A percentile compares a stretch with the other conserved stretches of the same genome.
Evolutionary conservation across 2,329 filamentous ascomycete genomes (phyloP).

Genomic region (Zymoseptoria passerinii): DNA sequence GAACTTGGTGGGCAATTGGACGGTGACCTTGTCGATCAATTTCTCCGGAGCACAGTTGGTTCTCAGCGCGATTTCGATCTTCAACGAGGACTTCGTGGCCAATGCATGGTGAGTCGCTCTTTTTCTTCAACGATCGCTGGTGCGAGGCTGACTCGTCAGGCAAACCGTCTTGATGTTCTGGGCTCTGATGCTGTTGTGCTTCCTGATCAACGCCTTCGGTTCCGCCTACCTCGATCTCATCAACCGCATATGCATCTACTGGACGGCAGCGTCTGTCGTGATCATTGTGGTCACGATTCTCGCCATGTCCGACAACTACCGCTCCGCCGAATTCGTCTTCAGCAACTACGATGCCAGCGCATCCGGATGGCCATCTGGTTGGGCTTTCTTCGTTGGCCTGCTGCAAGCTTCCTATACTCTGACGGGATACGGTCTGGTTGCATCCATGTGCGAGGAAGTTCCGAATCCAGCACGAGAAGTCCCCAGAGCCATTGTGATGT

Average conservation of each 20-base stretch:
- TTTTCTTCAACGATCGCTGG: not conserved
- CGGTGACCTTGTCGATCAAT: constrained; percentile 55
- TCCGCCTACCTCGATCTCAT: constrained; percentile 57
- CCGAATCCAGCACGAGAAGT: constrained; percentile 61
- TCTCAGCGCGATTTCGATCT: constrained; percentile 59
- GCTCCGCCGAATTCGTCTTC: constrained; percentile 58
- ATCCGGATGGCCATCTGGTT: constrained; percentile 59
- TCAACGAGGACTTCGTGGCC: constrained; percentile 59
- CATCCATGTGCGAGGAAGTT: constrained; percentile 65
- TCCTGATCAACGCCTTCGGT: constrained; percentile 56
- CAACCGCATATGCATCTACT: constrained; percentile 66
- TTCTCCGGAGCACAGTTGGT: constrained; percentile 65
- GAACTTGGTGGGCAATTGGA: constrained; percentile 67
- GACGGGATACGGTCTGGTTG: constrained; percentile 63
- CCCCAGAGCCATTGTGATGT: constrained; percentile 62
- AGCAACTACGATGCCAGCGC: constrained; percentile 57
- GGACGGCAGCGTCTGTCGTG: constrained; percentile 58
- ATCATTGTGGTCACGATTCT: constrained; percentile 61
- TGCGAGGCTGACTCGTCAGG: not conserved
- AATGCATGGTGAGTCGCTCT: constrained; percentile 43
- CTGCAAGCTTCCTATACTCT: constrained; percentile 56
- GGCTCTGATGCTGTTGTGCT: constrained; percentile 60
- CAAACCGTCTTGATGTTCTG: constrained; percentile 65
- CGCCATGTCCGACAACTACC: constrained; percentile 49
- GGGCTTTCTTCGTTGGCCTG: constrained; percentile 65